phyloP scores from a whole-genome alignment of 345 rosid species.

The Eucalyptus microcorys region DNA sequence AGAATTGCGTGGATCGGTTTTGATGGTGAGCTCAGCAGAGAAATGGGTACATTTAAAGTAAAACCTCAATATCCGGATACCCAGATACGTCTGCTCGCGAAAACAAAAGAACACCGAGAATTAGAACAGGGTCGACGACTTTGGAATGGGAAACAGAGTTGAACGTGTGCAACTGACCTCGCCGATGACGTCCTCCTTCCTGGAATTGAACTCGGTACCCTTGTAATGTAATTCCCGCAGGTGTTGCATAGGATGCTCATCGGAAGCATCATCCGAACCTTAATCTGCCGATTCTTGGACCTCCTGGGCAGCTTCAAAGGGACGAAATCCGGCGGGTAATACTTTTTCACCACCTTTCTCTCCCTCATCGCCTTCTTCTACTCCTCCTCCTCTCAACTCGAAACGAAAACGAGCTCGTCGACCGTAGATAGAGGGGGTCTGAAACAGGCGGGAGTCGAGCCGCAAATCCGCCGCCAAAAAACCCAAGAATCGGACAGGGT shows the following conservation, averaged over 20 bases:
- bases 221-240: constrained; percentile 72
- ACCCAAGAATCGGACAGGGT: too few relatives aligned
- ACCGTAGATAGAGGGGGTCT: too few relatives aligned
- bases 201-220: constrained; percentile 90
- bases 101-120: too few relatives aligned
- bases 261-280: constrained; percentile 90
- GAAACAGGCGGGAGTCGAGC: too few relatives aligned
- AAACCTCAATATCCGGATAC: constrained; percentile 74
- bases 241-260: constrained; percentile 89
- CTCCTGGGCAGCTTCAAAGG: constrained; percentile 72
- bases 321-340: constrained; percentile 83
- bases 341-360: constrained; percentile 59
- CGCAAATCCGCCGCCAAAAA: too few relatives aligned
- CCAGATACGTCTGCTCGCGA: constrained; percentile 30
- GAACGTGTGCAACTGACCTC: constrained; percentile 4
- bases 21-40: constrained; percentile 65
- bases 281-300: constrained; percentile 81
- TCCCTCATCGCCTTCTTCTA: constrained; percentile 10
- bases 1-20: constrained; percentile 88
- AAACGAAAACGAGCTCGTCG: too few relatives aligned
- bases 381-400: not conserved
- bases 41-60: constrained; percentile 87
- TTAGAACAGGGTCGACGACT: too few relatives aligned
- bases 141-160: too few relatives aligned
- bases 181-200: constrained; percentile 62